Evolutionary conservation across 192 early-diverging fungal genomes (phyloP), one percentile per base, ranked within the genome.

Genomic region (Coemansia sp.): DNA sequence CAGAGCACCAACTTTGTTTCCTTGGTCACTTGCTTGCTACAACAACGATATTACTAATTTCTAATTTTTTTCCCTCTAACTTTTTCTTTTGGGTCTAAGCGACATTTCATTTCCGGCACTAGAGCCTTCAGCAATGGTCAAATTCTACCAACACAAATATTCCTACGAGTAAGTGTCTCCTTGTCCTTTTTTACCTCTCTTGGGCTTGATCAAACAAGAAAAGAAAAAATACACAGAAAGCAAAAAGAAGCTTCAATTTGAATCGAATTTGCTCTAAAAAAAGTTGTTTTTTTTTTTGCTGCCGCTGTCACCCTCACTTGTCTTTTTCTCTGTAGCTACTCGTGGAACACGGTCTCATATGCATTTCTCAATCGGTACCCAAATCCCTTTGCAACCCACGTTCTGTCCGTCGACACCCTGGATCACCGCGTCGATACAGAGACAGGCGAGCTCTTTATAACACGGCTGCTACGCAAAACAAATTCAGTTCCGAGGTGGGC

Each of bases 321-420:
- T n/a, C n/a, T n/a, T n/a, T n/a, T 10, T 12, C 42, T 60, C 61
- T 67, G 68, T 82, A 82, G 80, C 20, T 81, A 89, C 66, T 85
- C 89, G 42, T 95, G 93, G 93, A 83, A 85, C 36, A 89, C 85
- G 60, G 93, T 98, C 56, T 93, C 95, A 10, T 87, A 85, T 60
- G 95, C 95, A 20, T 92, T 97, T 62, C 95, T 90, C 87, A 77
- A 92, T 69, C 91, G 96, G 49, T 99, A 99, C 83, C 97, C 97
- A 51, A 99, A 99, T 75, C 97, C 97, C 28, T 96, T 94, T 78
- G 92, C 97, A 4, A 86, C 89, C 7, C 97, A 99, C 80, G 97
- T 99, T 17, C 77, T 97, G 50, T 80, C 93, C 4, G 86, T 89
- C 20, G 97, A 99, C 82, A 94, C 96, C n/a, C 85, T 99, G 16